Base-by-base conservation (phyloP, 1,284 basidiomycete species). In the Puccinia polysora region DNA sequence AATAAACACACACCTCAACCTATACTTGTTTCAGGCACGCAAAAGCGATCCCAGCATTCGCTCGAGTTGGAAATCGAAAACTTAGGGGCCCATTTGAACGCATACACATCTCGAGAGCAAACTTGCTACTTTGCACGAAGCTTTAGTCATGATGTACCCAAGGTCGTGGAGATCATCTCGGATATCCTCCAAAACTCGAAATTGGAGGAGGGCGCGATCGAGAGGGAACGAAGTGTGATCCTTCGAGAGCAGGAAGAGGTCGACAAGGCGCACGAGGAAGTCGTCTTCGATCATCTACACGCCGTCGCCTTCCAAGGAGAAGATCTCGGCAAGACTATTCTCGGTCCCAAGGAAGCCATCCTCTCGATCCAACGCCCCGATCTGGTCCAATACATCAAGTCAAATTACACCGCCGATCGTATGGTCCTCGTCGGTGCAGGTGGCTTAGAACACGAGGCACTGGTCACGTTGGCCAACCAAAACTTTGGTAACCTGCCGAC, bases 81-180 rank as follows among this genome's bases (percentile, higher is more conserved):
- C 83, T 85, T 97, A 74, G 96, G 96, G 76, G 92, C 95, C 47
- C 95, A 97, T 81, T 83, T 99, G 74, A 97, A 98, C 81, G 95
- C 96, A 69, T 98, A 97, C 84, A 99, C 95, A 20, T 97, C 94
- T 52, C 87, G 95, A 76, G 95, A 98, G 83, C 95, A 98, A 83
- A 99, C 96, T 36, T 94, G 97, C 75, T 99, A 97, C 84, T 97
- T 97, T 81, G 95, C 95, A 80, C 97, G 97, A 86, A 89, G 90
- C 80, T 98, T 99, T 87, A 86, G 89, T 81, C 90, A 95, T 84
- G 96, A 98, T 81, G 91, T 97, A 23, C 86, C 87, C 38, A 85
- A 86, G 74, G 87, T 91, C 36, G 93, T 98, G 74, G 92, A 97
- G 82, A 96, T 99, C 83, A 92, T 99, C 81, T 90, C 90, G 77